Evolutionary conservation across 306 rosid genomes (phyloP).

Genomic region (Mucuna pruriens): DNA sequence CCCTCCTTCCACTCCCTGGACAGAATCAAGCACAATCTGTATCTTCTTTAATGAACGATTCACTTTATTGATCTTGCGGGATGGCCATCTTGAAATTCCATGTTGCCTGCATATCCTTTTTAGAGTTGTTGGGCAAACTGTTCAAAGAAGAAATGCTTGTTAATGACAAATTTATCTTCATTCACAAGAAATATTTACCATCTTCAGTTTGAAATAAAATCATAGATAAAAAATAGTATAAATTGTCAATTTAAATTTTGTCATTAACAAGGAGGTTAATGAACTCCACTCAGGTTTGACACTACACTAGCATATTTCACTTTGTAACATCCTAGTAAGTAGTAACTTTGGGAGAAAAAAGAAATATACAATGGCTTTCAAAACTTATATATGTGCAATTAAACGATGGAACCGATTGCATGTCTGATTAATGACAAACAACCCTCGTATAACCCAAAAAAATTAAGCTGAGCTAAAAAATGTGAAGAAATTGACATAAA

Average conservation of each 20-base stretch:
- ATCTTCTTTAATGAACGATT: conserved; percentile 86
- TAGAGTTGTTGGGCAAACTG: conserved; percentile 97
- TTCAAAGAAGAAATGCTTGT: conserved; percentile 34
- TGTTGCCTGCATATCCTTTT: conserved; percentile 99
- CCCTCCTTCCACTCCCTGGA: conserved; percentile 87
- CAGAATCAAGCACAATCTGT: conserved; percentile 88
- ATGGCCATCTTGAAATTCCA: conserved; percentile 98
- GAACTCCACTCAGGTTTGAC: conserved; percentile 11
- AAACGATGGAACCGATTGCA: not conserved
- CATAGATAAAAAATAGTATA: not conserved
- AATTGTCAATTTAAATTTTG: not conserved
- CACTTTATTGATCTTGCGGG: conserved; percentile 95
- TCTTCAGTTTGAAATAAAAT: not conserved
- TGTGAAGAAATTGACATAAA: conserved; percentile 13
- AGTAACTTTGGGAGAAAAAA: not conserved
- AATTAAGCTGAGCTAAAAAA: conserved; percentile 4
- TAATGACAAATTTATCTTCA: not conserved
- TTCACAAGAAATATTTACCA: conserved; percentile 20
- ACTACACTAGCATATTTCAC: conserved; percentile 1
- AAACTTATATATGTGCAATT: not conserved
- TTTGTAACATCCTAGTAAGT: not conserved
- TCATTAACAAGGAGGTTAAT: conserved; percentile 6
- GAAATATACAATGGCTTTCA: not conserved
- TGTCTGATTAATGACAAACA: conserved; percentile 18
- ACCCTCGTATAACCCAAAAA: conserved; percentile 33